Evolutionary conservation across 177 flowering plant species (phyloP).

Genomic region (Vitis hybrid): DNA sequence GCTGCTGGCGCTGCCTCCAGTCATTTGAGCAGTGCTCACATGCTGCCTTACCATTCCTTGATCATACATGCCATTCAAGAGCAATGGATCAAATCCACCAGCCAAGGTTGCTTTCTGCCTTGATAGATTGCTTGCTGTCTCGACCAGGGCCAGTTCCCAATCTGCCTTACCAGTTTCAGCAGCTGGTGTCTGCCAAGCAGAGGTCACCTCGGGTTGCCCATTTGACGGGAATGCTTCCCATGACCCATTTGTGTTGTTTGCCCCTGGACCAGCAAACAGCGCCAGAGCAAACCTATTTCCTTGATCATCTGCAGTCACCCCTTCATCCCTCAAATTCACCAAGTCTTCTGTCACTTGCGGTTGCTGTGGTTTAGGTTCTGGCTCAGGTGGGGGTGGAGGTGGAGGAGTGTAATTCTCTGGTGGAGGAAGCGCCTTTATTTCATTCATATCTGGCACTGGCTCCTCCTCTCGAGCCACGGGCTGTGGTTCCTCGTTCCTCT

Average conservation of each 20-base stretch:
- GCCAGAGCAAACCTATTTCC: slow-evolving; percentile 86
- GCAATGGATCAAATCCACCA: slow-evolving; percentile 77
- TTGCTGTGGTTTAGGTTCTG: slow-evolving; percentile 36
- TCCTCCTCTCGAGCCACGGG: slow-evolving; percentile 38
- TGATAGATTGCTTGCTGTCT: slow-evolving; percentile 67
- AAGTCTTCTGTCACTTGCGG: slow-evolving; percentile 50
- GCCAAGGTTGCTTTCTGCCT: slow-evolving; percentile 70
- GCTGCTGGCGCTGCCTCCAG: slow-evolving; percentile 89
- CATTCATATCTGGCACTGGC: slow-evolving; percentile 69
- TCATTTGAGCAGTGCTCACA: slow-evolving; percentile 43
- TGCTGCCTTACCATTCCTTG: slow-evolving; percentile 82
- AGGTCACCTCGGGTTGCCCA: slow-evolving; percentile 60
- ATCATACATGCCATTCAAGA: slow-evolving; percentile 86
- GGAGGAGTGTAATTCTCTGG: slow-evolving; percentile 68
- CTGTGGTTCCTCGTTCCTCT: slow-evolving; percentile 32
- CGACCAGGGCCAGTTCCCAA: slow-evolving; percentile 93
- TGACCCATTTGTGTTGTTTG: slow-evolving; percentile 45
- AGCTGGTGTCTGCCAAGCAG: slow-evolving; percentile 91
- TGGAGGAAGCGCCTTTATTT: slow-evolving; percentile 88
- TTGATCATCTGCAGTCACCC: slow-evolving; percentile 73
- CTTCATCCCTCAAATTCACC: slow-evolving; percentile 76
- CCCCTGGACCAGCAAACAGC: slow-evolving; percentile 63
- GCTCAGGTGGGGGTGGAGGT: slow-evolving; percentile 48
- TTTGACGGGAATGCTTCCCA: slow-evolving; percentile 79
- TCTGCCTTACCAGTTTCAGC: slow-evolving; percentile 84